phyloP scores from a whole-genome alignment of 2,329 filamentous ascomycete species.

The Diaporthe ilicicola region DNA sequence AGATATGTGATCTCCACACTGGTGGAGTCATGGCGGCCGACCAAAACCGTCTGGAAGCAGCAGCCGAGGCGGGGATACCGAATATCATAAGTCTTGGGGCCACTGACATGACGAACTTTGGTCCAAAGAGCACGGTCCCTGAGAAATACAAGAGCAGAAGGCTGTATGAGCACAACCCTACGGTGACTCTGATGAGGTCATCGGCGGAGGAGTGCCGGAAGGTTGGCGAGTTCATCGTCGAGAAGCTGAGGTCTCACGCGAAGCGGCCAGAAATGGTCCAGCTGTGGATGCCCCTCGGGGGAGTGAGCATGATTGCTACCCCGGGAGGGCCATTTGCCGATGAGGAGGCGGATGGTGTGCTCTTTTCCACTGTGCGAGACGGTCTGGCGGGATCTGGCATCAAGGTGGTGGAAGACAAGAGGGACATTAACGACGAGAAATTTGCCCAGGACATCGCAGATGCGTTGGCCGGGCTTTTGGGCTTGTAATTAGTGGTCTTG shows the following conservation, averaged over 20 bases:
- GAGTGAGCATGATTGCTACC: slow-evolving; percentile 68
- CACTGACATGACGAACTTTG: slow-evolving; percentile 72
- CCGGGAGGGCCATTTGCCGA: slow-evolving; percentile 62
- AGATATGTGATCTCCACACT: slow-evolving; percentile 70
- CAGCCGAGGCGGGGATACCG: slow-evolving; percentile 65
- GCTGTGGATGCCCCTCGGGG: slow-evolving; percentile 67
- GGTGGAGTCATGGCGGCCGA: slow-evolving; percentile 72
- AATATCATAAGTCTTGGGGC: slow-evolving; percentile 56
- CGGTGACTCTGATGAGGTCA: slow-evolving; percentile 73
- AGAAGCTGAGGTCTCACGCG: slow-evolving; percentile 56
- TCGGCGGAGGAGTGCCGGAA: slow-evolving; percentile 62
- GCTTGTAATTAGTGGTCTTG: background rate
- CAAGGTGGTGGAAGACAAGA: slow-evolving; percentile 55
- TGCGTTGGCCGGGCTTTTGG: slow-evolving; percentile 46
- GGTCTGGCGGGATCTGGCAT: slow-evolving; percentile 60
- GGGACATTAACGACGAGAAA: slow-evolving; percentile 61
- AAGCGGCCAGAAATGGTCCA: slow-evolving; percentile 53
- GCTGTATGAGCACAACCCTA: slow-evolving; percentile 72
- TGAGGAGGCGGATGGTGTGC: slow-evolving; percentile 50
- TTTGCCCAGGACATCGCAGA: slow-evolving; percentile 60
- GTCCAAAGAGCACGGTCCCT: slow-evolving; percentile 62
- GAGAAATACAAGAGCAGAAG: slow-evolving; percentile 58
- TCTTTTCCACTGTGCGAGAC: slow-evolving; percentile 61
- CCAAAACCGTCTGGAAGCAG: slow-evolving; percentile 63
- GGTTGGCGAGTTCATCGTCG: slow-evolving; percentile 64